Evolutionary conservation across 176 grass and related monocot genomes (phyloP).

Genomic region (Bothriochloa decipiens): DNA sequence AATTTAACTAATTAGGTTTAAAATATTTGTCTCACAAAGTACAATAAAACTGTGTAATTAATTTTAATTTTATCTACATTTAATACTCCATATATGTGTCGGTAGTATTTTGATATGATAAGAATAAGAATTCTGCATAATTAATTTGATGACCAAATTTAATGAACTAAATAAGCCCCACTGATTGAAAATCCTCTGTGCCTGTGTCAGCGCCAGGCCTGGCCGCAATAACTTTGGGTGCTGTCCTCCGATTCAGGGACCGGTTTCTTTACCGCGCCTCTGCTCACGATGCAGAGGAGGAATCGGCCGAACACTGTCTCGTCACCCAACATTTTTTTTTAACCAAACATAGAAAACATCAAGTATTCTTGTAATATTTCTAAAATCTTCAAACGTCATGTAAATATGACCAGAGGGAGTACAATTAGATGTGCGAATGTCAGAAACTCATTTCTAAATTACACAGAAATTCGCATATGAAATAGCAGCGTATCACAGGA

Average conservation of each 20-base stretch:
- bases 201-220: no score
- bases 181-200: conserved; percentile 48
- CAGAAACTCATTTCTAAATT: conserved; percentile 13
- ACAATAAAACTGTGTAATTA: no score
- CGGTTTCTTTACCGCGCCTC: conserved; percentile 20
- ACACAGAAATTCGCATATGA: neutral
- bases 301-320: neutral
- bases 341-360: neutral
- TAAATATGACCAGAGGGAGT: neutral
- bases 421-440: neutral
- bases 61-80: no score
- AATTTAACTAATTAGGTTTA: no score
- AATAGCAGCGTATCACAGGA: neutral
- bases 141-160: no score
- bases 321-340: neutral
- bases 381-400: neutral
- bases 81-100: no score
- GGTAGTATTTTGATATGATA: no score
- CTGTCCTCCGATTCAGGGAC: conserved; percentile 28
- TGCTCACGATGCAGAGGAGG: neutral
- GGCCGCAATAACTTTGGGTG: conserved; percentile 37
- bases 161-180: no score
- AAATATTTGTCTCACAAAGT: no score
- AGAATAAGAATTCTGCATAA: no score
- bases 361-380: neutral